A percentile compares a stretch with the other conserved stretches of the same genome.
These are phyloP conservation scores for Lodderomyces elongisporus DNA, from an alignment of 1,139 yeast genomes.

Conservation along the genomic window DNA sequence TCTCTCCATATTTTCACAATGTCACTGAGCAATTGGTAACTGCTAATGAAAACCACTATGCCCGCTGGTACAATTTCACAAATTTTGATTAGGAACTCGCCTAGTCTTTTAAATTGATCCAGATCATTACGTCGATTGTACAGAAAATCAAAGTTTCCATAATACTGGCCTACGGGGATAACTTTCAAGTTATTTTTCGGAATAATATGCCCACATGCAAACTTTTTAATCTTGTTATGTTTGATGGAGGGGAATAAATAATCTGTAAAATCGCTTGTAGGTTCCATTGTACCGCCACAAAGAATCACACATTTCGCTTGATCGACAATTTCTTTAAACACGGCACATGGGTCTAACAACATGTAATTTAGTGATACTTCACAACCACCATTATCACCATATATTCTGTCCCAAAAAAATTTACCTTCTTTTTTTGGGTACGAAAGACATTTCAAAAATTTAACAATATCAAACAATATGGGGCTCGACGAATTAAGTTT, in stretches of 20 bases:
- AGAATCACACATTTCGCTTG: conserved; percentile 67
- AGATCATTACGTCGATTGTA: conserved; percentile 54
- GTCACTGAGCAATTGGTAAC: conserved; percentile 64
- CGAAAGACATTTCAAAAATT: conserved; percentile 60
- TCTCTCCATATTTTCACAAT: conserved; percentile 51
- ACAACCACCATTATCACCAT: conserved; percentile 9
- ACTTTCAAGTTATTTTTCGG: conserved; percentile 67
- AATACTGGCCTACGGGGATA: conserved; percentile 36
- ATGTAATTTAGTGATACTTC: conserved; percentile 54
- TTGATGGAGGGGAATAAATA: conserved; percentile 59
- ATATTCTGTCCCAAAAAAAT: conserved; percentile 56
- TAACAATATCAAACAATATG: conserved; percentile 57
- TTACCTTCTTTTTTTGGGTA: conserved; percentile 82
- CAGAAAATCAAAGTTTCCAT: conserved; percentile 54
- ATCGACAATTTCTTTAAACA: conserved; percentile 62
- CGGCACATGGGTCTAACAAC: conserved; percentile 73
- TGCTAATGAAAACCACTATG: conserved; percentile 77
- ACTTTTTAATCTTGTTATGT: conserved; percentile 40
- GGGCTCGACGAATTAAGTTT: conserved; percentile 38
- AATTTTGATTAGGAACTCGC: conserved; percentile 42
- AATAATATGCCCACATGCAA: conserved; percentile 82
- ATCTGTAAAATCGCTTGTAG: conserved; percentile 62
- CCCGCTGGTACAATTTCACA: conserved; percentile 61
- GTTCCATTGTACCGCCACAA: conserved; percentile 98
- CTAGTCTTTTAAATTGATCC: conserved; percentile 48